Conservation (phyloP, 1,284 basidiomycete species). For the Phylloboletellus chloephorus region DNA sequence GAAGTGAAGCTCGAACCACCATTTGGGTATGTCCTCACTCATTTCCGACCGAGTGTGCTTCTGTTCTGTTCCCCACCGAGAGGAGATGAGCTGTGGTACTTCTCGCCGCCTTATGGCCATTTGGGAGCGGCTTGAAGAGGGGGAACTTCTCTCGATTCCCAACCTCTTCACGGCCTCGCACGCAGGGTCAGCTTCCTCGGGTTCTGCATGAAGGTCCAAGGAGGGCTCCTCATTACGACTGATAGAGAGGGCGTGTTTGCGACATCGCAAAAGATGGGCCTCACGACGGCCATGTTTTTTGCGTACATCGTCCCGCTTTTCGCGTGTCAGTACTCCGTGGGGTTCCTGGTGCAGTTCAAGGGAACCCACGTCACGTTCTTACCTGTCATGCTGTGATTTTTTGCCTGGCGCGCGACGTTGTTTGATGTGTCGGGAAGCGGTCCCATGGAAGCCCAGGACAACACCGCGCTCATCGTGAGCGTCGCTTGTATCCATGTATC, state of each 20-base stretch:
- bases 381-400: slow-evolving; percentile 13
- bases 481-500: background rate
- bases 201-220: background rate
- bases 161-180: slow-evolving; percentile 7
- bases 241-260: slow-evolving; percentile 3
- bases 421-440: slow-evolving; percentile 21
- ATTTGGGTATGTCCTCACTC: too few relatives aligned
- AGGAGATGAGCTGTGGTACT: too few relatives aligned
- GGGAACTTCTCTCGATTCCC: background rate
- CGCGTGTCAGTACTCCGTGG: slow-evolving; percentile 24
- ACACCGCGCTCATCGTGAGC: slow-evolving; percentile 20
- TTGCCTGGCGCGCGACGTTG: slow-evolving; percentile 21
- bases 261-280: slow-evolving; percentile 5
- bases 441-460: slow-evolving; percentile 9
- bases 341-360: slow-evolving; percentile 25
- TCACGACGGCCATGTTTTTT: slow-evolving; percentile 11
- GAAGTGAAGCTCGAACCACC: too few relatives aligned
- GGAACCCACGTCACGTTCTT: slow-evolving; percentile 18
- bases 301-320: slow-evolving; percentile 22
- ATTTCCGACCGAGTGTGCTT: too few relatives aligned
- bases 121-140: background rate
- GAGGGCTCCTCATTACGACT: background rate
- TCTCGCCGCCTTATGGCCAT: too few relatives aligned
- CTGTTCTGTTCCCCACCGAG: too few relatives aligned
- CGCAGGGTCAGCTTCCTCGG: slow-evolving; percentile 12